These are phyloP conservation scores for Flaveria sonorensis DNA, from an alignment of 129 eudicot species.

Conservation along the genomic window DNA sequence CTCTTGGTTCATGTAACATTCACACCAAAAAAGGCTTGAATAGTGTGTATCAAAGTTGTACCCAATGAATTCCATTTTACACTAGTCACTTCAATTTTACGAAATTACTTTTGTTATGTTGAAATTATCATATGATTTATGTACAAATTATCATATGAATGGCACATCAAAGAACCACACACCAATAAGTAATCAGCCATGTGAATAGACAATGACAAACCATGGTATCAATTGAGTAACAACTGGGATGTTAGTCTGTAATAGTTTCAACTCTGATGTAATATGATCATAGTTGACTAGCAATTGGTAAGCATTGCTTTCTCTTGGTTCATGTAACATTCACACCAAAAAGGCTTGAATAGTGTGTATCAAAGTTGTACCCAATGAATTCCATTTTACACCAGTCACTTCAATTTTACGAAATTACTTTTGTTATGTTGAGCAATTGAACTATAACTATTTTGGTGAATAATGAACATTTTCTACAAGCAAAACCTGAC, in stretches of 20 bases:
- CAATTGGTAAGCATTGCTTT: not conserved
- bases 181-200: not conserved
- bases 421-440: not conserved
- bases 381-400: not conserved
- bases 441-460: not conserved
- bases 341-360: slow-evolving; percentile 2
- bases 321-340: slow-evolving; percentile 3
- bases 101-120: not conserved
- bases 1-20: slow-evolving; percentile 3
- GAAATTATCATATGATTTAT: too few relatives aligned
- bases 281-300: not conserved
- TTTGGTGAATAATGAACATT: not conserved
- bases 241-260: not conserved
- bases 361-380: not conserved
- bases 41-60: not conserved
- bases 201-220: not conserved
- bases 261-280: not conserved
- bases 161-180: too few relatives aligned
- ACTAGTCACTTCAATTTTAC: not conserved
- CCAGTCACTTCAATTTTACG: too few relatives aligned
- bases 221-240: not conserved
- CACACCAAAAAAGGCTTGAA: slow-evolving; percentile 1
- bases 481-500: not conserved
- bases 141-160: too few relatives aligned
- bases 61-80: not conserved